Evolutionary conservation across 2,329 filamentous ascomycete genomes (phyloP), one percentile per base, ranked within the genome.

Genomic region (Alternaria ventricosa): DNA sequence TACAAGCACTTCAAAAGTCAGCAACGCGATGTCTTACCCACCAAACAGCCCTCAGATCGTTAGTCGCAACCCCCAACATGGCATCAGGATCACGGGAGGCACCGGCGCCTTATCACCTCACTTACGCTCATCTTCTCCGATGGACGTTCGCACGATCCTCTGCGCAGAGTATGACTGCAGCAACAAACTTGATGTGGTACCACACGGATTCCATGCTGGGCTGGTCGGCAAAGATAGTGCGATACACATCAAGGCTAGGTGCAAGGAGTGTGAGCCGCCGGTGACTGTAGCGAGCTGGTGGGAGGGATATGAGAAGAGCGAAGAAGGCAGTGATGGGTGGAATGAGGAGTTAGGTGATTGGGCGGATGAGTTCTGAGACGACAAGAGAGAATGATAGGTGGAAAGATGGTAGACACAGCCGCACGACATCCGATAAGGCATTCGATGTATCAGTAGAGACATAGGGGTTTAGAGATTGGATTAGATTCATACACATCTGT

Each of bases 41-140:
- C 50, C 45, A 15, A 60, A 60, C 22, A 44, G 44, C 20, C 33
- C 51, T 20, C 33, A n/a, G 8, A 6, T 63, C 50, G 23, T 50
- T 20, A n/a, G 54, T 3, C 61, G 61, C 51, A 22, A 18, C 6
- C 61, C 56, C 18, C 51, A 60, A 28, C 50, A 63, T 33, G 61
- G 61, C 25, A 59, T 60, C 10, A 43, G 23, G 6, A 12, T 41
- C 2, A 30, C 22, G 3, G 11, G 51, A 2, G 27, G 11, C 8
- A 12, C n/a, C 20, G 11, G 7, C 28, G 3, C 28, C 2, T 2
- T 3, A 12, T 5, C 49, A 30, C n/a, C 20, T 22, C 18, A 36
- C 2, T 25, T 20, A 9, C 11, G 5, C 12, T 23, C 49, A 36
- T 36, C 9, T 22, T 36, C 18, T 25, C 4, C 20, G 4, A 18